Base-by-base conservation (phyloP, 2,329 filamentous ascomycete genomes). In the Xylariales sp. region DNA sequence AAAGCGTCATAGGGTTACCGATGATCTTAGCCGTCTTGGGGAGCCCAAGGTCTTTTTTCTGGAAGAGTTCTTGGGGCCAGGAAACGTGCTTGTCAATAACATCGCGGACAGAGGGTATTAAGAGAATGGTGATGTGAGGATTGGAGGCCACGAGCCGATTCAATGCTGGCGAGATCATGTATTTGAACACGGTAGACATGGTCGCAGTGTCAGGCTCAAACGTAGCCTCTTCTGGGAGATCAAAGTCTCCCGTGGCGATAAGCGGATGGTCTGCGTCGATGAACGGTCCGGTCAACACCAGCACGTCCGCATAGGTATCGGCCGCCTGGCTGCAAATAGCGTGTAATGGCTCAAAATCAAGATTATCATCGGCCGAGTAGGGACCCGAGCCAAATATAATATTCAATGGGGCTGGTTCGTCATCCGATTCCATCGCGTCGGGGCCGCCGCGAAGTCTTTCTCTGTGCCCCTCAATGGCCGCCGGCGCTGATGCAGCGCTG, bases 251-350 rank as follows among this genome's bases (percentile, higher is more conserved):
- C 16, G 88, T 86, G 30, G 93, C 93, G 62, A 99, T 87, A 32
- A 97, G 84, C 0, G 96, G 95, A 78, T 99, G 96, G 74, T 97
- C 94, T 43, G 91, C 85, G 78, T 98, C 96, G 72, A 99, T 85
- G 78, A 99, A 97, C 0, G 96, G 96, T 0, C 96, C 96, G 3
- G 88, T 84, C 8, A 99, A 84, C 50, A 98, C 86, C 34, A 99
- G 81, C 3, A 89, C 88, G 78, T 99, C 96, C 10, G 91, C 92
- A 71, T 88, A 90, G 28, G 86, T 87, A 71, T 93, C 89, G 16
- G 89, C 89, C 8, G 94, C 94, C 74, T 91, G 90, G 72, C 87
- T 86, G 77, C 95, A 95, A 16, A 99, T 85, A 36, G 92, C 89
- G 75, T 94, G 90, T 1, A 99, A 83, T 7, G 95, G 92, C 75